Evolutionary conservation across 2,329 filamentous ascomycete species (phyloP), one percentile per base, ranked within the genome.

Genomic region (Chrysoporthe deuterocubensis): DNA sequence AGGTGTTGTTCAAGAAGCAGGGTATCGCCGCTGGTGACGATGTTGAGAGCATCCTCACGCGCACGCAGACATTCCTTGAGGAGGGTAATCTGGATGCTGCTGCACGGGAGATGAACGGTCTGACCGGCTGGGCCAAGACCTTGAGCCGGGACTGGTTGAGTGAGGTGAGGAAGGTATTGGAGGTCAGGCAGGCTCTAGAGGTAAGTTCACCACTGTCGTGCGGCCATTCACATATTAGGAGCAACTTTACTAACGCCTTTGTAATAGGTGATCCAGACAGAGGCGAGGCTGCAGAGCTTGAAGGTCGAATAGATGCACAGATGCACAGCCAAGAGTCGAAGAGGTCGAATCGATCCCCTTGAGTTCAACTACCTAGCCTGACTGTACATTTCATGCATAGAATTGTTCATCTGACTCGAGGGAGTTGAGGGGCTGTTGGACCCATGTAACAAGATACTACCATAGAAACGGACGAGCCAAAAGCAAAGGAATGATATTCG

Each of bases 1-100:
- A 97, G 82, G 86, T 98, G 64, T 89, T 98, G 82, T 98, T 99
- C 87, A 94, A 93, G 85, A 98, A 98, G 87, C 90, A 92, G 75
- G 92, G 92, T 11, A 84, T 96, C 59, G 91, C 93, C 0, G 89
- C 89, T 34, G 94, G 95, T 26, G 87, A 93, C 73, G 95, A 98
- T 76, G 95, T 98, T 32, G 96, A 99, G 85, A 96, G 94, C 75
- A 90, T 98, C 69, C 86, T 99, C 59, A 92, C 92, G 2, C 87
- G 96, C 71, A 95, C 96, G 1, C 94, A 99, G 81, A 94, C 90
- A 8, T 87, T 93, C 73, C 86, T 99, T 26, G 94, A 99, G 81
- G 93, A 98, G 81, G 96, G 96, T 32, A 90, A 97, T 76, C 81
- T 99, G 67, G 96, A 99, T 78, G 90, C 87, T 64, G 96, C 96